Conservation (phyloP, 495 filamentous ascomycete species). For the Cudoniella acicularis region DNA sequence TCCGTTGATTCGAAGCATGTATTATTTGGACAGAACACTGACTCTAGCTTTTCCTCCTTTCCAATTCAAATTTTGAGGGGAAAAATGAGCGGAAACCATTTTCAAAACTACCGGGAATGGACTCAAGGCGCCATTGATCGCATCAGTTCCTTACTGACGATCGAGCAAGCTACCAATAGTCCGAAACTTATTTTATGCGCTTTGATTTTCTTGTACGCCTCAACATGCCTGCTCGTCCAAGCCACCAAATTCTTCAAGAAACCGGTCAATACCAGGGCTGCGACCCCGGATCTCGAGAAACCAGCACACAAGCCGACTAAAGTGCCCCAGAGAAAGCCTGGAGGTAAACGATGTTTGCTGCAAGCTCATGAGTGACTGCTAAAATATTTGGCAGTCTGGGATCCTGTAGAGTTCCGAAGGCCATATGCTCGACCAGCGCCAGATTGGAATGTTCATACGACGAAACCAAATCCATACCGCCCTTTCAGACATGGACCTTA, state of each 20-base stretch:
- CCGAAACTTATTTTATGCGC: constrained; percentile 16
- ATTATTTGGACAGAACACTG: neutral
- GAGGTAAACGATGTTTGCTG: constrained; percentile 12
- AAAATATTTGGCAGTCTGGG: constrained; percentile 56
- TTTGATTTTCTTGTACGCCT: neutral
- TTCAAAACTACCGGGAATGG: constrained; percentile 17
- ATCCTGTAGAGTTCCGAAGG: constrained; percentile 61
- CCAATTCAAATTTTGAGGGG: neutral
- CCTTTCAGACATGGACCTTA: constrained; percentile 79
- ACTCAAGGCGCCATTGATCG: constrained; percentile 1
- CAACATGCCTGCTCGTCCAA: constrained; percentile 12
- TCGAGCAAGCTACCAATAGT: neutral
- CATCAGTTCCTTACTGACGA: neutral
- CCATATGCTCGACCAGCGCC: constrained; percentile 65
- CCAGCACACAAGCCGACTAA: constrained; percentile 16
- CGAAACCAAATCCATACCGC: constrained; percentile 79
- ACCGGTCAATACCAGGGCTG: constrained; percentile 2
- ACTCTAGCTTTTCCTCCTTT: neutral
- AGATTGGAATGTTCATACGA: constrained; percentile 64
- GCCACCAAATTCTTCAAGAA: constrained; percentile 14
- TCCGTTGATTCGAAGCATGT: neutral
- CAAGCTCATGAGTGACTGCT: neutral
- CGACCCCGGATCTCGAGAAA: constrained; percentile 25
- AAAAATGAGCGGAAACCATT: constrained; percentile 3
- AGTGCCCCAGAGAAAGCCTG: constrained; percentile 20